Evolutionary conservation across 352 stramenopile species (phyloP).

Genomic region (Pythium volutum): DNA sequence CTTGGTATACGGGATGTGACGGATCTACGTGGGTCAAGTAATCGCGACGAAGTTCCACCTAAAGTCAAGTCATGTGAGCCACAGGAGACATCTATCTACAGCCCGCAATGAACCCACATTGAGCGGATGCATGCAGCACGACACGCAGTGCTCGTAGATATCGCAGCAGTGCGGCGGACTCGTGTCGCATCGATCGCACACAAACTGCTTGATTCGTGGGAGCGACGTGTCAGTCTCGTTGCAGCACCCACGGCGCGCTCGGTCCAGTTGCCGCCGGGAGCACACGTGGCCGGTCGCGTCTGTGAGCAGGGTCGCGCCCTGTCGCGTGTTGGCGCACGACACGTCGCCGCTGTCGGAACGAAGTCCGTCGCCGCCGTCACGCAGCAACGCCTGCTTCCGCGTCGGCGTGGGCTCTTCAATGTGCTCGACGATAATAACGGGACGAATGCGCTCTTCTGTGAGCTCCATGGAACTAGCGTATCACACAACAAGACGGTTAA

Average conservation of each 20-base stretch:
- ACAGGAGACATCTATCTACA: no score
- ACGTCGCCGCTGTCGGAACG: conserved; percentile 30
- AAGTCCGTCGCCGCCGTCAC: conserved; percentile 48
- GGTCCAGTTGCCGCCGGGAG: conserved; percentile 42
- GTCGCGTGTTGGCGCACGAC: conserved; percentile 55
- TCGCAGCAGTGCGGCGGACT: conserved; percentile 68
- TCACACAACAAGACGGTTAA: neutral
- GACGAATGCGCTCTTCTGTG: conserved; percentile 53
- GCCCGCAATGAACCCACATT: conserved; percentile 41
- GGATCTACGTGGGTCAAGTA: conserved; percentile 61
- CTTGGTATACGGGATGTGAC: conserved; percentile 59
- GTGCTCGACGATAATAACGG: conserved; percentile 61
- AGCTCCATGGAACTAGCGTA: conserved; percentile 36
- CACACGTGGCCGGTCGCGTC: conserved; percentile 63
- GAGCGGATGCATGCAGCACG: conserved; percentile 76
- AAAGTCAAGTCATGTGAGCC: neutral
- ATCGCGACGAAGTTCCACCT: conserved; percentile 54
- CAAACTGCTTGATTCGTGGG: conserved; percentile 55
- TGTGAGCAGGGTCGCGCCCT: conserved; percentile 43
- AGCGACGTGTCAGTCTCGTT: conserved; percentile 49
- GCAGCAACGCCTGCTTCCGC: conserved; percentile 41
- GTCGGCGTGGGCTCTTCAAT: conserved; percentile 23
- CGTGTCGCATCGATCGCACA: conserved; percentile 61
- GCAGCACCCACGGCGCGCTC: conserved; percentile 46
- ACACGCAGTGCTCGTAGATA: conserved; percentile 68